Evolutionary conservation across 331 rosid genomes (phyloP).

Genomic region (Malus hybrid): DNA sequence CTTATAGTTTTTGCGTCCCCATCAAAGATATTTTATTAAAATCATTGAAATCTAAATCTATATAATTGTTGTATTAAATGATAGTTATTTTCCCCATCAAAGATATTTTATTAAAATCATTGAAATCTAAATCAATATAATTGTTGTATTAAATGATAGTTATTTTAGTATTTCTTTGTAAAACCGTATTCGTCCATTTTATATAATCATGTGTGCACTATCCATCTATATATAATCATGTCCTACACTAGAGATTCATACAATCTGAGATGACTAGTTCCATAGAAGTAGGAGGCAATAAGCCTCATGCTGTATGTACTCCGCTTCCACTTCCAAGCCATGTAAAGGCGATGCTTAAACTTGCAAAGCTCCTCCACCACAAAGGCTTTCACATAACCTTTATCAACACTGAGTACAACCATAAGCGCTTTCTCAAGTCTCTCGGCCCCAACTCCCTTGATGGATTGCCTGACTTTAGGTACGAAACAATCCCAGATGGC

Average conservation of each 20-base stretch:
- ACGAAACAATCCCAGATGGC: conserved; percentile 1
- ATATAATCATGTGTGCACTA: too few relatives aligned
- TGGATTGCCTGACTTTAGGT: conserved; percentile 5
- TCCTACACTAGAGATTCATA: too few relatives aligned
- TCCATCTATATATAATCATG: neutral
- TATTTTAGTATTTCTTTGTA: too few relatives aligned
- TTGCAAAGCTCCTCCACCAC: neutral
- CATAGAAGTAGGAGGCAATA: neutral
- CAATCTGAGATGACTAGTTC: neutral
- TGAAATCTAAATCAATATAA: too few relatives aligned
- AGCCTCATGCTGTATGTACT: conserved; percentile 1
- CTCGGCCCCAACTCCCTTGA: neutral
- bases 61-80: too few relatives aligned
- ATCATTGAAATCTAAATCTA: too few relatives aligned
- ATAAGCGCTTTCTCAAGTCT: neutral
- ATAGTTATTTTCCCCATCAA: too few relatives aligned
- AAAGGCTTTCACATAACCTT: neutral
- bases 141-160: too few relatives aligned
- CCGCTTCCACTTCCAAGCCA: neutral
- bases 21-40: too few relatives aligned
- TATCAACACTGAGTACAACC: neutral
- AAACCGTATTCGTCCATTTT: too few relatives aligned
- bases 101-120: too few relatives aligned
- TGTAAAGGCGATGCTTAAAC: neutral
- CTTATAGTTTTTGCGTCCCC: too few relatives aligned